phyloP scores from a whole-genome alignment of 805 yeast species.

The Lachancea sp. region DNA sequence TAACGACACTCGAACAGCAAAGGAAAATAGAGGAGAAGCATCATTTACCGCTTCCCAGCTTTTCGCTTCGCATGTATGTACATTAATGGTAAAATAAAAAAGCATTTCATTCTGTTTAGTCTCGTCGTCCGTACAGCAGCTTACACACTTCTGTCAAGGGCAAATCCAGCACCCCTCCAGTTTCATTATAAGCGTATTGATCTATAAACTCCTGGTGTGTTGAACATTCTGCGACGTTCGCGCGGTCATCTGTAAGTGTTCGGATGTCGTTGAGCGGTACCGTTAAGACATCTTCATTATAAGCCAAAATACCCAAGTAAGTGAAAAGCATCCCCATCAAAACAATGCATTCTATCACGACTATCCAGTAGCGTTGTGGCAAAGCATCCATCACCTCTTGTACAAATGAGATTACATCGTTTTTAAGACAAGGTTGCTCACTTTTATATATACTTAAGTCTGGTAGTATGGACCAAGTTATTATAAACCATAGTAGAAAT shows the following conservation, averaged over 20 bases:
- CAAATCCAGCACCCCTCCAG: constrained; percentile 84
- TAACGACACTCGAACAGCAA: not conserved
- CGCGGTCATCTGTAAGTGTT: constrained; percentile 65
- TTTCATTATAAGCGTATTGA: constrained; percentile 46
- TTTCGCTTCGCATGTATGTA: constrained; percentile 5
- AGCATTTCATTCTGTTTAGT: not conserved
- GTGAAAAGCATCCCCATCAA: constrained; percentile 65
- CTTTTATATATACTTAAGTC: not conserved
- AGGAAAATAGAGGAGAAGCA: no score
- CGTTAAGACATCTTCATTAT: constrained; percentile 73
- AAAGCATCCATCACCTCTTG: constrained; percentile 49
- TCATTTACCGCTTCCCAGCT: not conserved
- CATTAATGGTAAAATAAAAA: not conserved
- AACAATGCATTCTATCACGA: constrained; percentile 66
- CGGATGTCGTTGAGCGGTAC: constrained; percentile 50
- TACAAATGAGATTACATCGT: constrained; percentile 31
- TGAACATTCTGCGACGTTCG: constrained; percentile 29
- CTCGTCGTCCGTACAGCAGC: constrained; percentile 42
- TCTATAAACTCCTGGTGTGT: constrained; percentile 17
- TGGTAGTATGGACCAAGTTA: constrained; percentile 74
- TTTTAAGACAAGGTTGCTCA: constrained; percentile 23
- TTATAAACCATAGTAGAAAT: constrained; percentile 47
- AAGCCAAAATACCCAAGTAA: constrained; percentile 63
- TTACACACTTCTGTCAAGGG: constrained; percentile 66
- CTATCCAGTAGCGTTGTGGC: constrained; percentile 92